phyloP scores from a whole-genome alignment of 176 grass and related monocot genomes.

The Musa troglodytarum region DNA sequence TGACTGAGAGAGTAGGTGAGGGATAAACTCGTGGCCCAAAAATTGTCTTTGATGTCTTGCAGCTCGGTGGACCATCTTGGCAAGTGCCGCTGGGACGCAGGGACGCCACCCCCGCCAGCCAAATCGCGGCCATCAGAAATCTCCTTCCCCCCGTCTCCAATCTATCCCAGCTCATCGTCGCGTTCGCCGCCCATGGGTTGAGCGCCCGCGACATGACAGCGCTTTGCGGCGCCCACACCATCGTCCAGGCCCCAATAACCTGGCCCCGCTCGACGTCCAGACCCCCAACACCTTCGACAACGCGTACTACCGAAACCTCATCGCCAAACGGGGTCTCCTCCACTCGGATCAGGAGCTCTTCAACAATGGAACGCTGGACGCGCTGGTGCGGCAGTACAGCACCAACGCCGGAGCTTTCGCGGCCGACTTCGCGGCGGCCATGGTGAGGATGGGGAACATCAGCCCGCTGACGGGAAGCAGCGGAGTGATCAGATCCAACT shows the following conservation, averaged over 20 bases:
- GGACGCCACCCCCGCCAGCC: slow-evolving; percentile 6
- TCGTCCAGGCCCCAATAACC: slow-evolving; percentile 3
- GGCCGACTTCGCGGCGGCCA: slow-evolving; percentile 4
- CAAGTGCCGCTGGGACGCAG: neutral
- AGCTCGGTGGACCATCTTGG: slow-evolving; percentile 3
- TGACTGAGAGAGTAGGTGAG: too few species aligned
- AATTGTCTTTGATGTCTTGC: too few species aligned
- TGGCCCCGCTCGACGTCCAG: slow-evolving; percentile 2
- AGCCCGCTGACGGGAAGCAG: slow-evolving; percentile 1
- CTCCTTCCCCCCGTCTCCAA: neutral
- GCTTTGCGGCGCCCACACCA: slow-evolving; percentile 8
- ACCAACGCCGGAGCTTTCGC: neutral
- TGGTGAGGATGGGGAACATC: neutral
- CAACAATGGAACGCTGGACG: neutral
- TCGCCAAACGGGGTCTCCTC: neutral
- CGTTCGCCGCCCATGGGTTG: slow-evolving; percentile 3
- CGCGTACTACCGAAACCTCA: slow-evolving; percentile 4
- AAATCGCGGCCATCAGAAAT: neutral
- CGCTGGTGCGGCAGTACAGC: slow-evolving; percentile 1
- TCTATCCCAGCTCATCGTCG: slow-evolving; percentile 3
- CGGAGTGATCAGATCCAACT: neutral
- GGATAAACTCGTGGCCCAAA: too few species aligned
- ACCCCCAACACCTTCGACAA: neutral
- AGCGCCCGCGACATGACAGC: slow-evolving; percentile 5
- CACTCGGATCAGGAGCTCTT: slow-evolving; percentile 5